A percentile compares a stretch with the other conserved stretches of the same genome.
phyloP scores from a whole-genome alignment of 768 basidiomycete genomes.

The Lactarius psammicola region DNA sequence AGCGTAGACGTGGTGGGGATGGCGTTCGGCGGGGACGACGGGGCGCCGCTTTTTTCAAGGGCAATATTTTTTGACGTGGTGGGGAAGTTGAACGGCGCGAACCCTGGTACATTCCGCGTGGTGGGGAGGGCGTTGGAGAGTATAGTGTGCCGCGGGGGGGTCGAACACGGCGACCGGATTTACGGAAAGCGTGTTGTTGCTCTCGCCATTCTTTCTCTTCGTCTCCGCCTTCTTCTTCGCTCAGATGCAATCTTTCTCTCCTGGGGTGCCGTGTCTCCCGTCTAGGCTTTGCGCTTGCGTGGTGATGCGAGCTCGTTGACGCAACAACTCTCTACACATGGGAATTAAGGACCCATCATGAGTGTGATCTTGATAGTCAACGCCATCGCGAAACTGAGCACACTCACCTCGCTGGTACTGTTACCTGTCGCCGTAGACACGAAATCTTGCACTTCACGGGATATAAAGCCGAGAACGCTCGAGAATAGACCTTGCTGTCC shows the following conservation, averaged over 20 bases:
- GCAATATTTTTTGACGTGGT: not conserved
- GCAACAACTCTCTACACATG: not conserved
- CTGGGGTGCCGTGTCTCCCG: not conserved
- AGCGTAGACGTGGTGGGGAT: not conserved
- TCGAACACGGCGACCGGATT: not conserved
- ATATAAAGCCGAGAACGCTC: slow-evolving; percentile 66
- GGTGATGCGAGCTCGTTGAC: slow-evolving; percentile 10
- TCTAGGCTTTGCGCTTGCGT: not conserved
- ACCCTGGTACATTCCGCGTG: not conserved
- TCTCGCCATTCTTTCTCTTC: slow-evolving; percentile 15
- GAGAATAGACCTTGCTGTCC: slow-evolving; percentile 47
- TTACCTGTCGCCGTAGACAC: slow-evolving; percentile 62
- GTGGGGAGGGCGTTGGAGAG: slow-evolving; percentile 15
- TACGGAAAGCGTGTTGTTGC: slow-evolving; percentile 9
- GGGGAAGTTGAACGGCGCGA: slow-evolving; percentile 6
- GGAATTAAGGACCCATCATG: not conserved
- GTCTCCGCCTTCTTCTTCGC: not conserved
- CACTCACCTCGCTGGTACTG: slow-evolving; percentile 23
- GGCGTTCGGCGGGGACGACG: not conserved
- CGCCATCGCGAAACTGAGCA: not conserved
- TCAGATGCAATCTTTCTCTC: slow-evolving; percentile 2
- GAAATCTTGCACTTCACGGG: slow-evolving; percentile 70
- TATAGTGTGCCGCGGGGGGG: slow-evolving; percentile 17
- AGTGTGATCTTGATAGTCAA: not conserved
- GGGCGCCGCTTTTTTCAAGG: not conserved